Evolutionary conservation across 768 basidiomycete species (phyloP), one percentile per base, ranked within the genome.

Genomic region (Saitozyma sp.): DNA sequence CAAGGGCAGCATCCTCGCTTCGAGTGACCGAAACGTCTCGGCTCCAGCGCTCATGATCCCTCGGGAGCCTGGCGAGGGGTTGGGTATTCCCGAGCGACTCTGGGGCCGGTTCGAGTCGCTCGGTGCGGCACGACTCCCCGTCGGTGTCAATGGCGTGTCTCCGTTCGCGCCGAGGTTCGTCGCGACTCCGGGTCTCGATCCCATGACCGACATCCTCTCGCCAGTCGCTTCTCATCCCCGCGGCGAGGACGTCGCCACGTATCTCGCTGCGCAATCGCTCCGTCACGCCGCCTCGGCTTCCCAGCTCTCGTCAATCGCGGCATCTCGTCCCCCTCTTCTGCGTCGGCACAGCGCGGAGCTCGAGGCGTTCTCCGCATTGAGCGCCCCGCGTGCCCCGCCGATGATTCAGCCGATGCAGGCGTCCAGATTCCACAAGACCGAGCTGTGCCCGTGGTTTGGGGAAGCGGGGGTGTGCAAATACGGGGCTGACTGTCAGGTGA

Each of bases 51-150:
- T 70, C 55, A 60, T 64, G 62, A 42, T 65, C 43, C 49, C 63
- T 45, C 50, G 65, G 42, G 48, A 54, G 46, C 42, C 59, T 5
- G 65, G 67, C 17, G 65, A 72, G 43, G 74, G 74, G 4, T 70
- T 68, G 53, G 71, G 74, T 19, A 75, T 75, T 10, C 74, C 74
- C 0, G 74, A 73, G 45, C 52, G 62, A 9, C 59, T 73, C 13
- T 70, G 71, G 64, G 55, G 63, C 42, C 55, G 64, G 53, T 68
- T 75, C 54, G 74, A 70, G 9, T 51, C 50, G 39, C 58, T 65
- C 38, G 63, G 63, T 20, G 64, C 63, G 19, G 63, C 52, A 8
- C 40, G 46, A 16, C 39, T 67, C 5, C 50, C 61, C 8, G 29
- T 29, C 29, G 29, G 29, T 29, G 29, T 29, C 29, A 29, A 29